phyloP scores from a whole-genome alignment of 1,284 basidiomycete genomes.

The Hemileccinum hortonii region DNA sequence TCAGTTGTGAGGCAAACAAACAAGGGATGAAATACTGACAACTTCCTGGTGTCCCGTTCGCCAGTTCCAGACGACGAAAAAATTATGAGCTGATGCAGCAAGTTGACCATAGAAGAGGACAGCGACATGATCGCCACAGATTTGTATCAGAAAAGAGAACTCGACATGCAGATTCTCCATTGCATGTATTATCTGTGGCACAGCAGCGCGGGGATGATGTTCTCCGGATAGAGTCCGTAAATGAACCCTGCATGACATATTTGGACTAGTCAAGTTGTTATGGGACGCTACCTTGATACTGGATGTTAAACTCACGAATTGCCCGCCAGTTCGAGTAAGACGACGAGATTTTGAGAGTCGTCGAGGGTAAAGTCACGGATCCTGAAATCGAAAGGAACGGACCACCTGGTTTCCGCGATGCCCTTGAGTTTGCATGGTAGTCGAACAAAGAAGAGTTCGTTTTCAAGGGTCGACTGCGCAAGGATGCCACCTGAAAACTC shows the following conservation, averaged over 20 bases:
- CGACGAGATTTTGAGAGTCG: conserved; percentile 56
- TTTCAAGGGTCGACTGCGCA: conserved; percentile 39
- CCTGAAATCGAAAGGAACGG: conserved; percentile 39
- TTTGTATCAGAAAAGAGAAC: conserved; percentile 26
- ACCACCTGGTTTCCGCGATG: conserved; percentile 50
- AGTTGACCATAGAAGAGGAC: conserved; percentile 18
- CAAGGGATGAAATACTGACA: conserved; percentile 31
- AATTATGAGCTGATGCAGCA: conserved; percentile 22
- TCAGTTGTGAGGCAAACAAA: background rate
- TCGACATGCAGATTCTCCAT: conserved; percentile 1
- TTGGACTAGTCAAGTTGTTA: conserved; percentile 18
- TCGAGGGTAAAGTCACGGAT: conserved; percentile 65
- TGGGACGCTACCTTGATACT: background rate
- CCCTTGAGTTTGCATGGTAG: conserved; percentile 50
- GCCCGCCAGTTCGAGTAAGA: conserved; percentile 43
- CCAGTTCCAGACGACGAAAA: conserved; percentile 58
- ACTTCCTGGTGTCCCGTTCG: conserved; percentile 42
- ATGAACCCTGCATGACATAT: conserved; percentile 24
- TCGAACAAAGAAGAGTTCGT: conserved; percentile 40
- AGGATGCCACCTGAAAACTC: conserved; percentile 61
- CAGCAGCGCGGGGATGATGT: conserved; percentile 20
- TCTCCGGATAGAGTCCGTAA: conserved; percentile 28
- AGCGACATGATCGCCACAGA: conserved; percentile 29
- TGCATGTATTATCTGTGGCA: conserved; percentile 14
- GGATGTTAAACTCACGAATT: conserved; percentile 17